A percentile compares a stretch with the other conserved stretches of the same genome.
Conservation (phyloP, 805 yeast species). For the Cyberlindnera lachancei region DNA sequence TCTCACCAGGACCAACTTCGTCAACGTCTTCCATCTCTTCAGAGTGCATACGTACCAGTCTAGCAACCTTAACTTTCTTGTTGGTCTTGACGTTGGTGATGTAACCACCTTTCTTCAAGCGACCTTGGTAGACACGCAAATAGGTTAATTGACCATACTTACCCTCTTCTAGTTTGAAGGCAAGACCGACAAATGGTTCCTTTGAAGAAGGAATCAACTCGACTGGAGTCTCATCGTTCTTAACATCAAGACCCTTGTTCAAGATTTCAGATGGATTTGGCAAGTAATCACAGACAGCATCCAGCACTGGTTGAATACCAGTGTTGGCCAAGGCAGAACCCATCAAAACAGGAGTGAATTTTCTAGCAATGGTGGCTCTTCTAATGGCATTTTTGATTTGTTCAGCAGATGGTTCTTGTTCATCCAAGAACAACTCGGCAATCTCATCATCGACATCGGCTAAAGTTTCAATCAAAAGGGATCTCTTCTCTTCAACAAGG, state of each 20-base stretch:
- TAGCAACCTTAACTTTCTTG: slow-evolving; percentile 84
- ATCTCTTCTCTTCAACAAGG: slow-evolving; percentile 85
- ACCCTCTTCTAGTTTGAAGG: slow-evolving; percentile 99
- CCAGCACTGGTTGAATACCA: slow-evolving; percentile 92
- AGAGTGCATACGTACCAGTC: slow-evolving; percentile 97
- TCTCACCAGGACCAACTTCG: slow-evolving; percentile 96
- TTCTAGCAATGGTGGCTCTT: slow-evolving; percentile 90
- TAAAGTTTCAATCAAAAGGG: slow-evolving; percentile 77
- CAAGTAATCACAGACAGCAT: slow-evolving; percentile 90
- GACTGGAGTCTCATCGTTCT: slow-evolving; percentile 58
- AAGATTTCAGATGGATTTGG: slow-evolving; percentile 93
- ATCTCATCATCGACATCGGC: slow-evolving; percentile 98
- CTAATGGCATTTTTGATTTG: slow-evolving; percentile 88
- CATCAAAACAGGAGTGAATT: slow-evolving; percentile 98
- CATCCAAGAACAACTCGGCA: slow-evolving; percentile 88
- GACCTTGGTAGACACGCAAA: slow-evolving; percentile 95
- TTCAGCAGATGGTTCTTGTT: slow-evolving; percentile 74
- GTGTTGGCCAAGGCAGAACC: slow-evolving; percentile 97
- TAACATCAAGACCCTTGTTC: slow-evolving; percentile 80
- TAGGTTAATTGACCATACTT: slow-evolving; percentile 96
- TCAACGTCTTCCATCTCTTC: slow-evolving; percentile 98
- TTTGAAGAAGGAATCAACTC: slow-evolving; percentile 63
- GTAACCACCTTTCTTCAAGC: slow-evolving; percentile 80
- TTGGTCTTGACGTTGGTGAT: slow-evolving; percentile 88
- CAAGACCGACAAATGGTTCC: slow-evolving; percentile 89